These are phyloP conservation scores for Athelia sp. DNA, from an alignment of 1,284 basidiomycete genomes.

Conservation along the genomic window DNA sequence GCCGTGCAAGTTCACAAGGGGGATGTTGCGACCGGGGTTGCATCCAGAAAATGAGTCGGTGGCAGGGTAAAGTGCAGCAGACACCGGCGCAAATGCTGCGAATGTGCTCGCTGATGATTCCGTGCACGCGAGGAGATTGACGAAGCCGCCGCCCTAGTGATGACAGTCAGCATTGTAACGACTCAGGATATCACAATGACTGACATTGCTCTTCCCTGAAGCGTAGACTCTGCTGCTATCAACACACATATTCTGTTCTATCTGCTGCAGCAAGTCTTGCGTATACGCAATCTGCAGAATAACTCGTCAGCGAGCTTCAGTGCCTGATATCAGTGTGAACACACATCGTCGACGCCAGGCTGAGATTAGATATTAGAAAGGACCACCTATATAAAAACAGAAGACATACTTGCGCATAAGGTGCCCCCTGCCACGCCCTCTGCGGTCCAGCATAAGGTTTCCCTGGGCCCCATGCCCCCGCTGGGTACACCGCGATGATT, in stretches of 20 bases:
- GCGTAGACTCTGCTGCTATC: not conserved
- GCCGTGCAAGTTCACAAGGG: conserved; percentile 1
- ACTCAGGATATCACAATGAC: not conserved
- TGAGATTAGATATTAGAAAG: not conserved
- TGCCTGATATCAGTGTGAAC: not conserved
- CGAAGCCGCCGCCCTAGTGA: conserved; percentile 1
- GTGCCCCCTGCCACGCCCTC: conserved; percentile 2
- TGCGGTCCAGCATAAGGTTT: not conserved
- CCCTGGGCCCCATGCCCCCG: not conserved
- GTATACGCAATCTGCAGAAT: not conserved
- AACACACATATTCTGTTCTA: not conserved
- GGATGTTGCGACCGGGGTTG: not conserved
- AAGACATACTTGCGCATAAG: not conserved
- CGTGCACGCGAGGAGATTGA: conserved; percentile 13
- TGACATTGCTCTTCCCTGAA: conserved; percentile 2
- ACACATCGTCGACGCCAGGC: conserved; percentile 2
- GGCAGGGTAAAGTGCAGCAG: conserved; percentile 8
- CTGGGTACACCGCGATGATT: conserved; percentile 2
- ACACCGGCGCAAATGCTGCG: conserved; percentile 16
- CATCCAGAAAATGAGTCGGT: not conserved
- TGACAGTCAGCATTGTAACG: not conserved
- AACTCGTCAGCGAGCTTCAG: not conserved
- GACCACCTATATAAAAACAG: not conserved
- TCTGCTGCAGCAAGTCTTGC: not conserved
- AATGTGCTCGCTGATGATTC: conserved; percentile 12